These are phyloP conservation scores for Albifimbria verrucaria DNA, from an alignment of 2,329 filamentous ascomycete species.

Conservation along the genomic window DNA sequence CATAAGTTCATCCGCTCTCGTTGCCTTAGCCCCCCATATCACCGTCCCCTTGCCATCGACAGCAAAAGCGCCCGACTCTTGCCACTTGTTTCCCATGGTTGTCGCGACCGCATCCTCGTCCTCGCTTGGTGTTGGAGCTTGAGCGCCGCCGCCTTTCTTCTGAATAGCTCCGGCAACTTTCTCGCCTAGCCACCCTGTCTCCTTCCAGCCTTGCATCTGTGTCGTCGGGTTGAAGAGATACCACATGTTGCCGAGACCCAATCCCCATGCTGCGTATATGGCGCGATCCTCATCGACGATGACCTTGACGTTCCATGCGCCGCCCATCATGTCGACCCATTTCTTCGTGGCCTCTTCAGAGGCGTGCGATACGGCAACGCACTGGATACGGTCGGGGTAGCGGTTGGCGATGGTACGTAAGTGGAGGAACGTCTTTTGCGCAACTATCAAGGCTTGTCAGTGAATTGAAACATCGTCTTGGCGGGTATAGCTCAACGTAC, in stretches of 20 bases:
- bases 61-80: conserved; percentile 50
- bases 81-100: conserved; percentile 55
- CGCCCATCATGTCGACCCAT: conserved; percentile 56
- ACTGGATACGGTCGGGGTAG: conserved; percentile 45
- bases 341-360: conserved; percentile 52
- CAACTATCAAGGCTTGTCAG: conserved; percentile 34
- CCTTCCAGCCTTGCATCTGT: conserved; percentile 49
- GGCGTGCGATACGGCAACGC: conserved; percentile 58
- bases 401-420: conserved; percentile 53
- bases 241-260: conserved; percentile 49
- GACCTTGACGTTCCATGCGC: conserved; percentile 53
- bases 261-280: conserved; percentile 57
- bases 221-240: conserved; percentile 52
- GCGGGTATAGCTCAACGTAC: conserved; percentile 32
- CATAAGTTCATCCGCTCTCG: conserved; percentile 47
- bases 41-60: conserved; percentile 47
- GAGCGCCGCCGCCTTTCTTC: conserved; percentile 24
- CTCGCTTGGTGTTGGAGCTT: conserved; percentile 4
- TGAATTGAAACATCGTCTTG: neutral
- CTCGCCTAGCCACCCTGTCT: conserved; percentile 52
- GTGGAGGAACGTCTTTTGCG: conserved; percentile 54
- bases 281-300: conserved; percentile 54
- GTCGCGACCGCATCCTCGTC: conserved; percentile 36
- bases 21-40: conserved; percentile 47
- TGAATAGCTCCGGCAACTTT: conserved; percentile 46